These are phyloP conservation scores for Cardamine occulta DNA, from an alignment of 345 rosid genomes.

Conservation along the genomic window DNA sequence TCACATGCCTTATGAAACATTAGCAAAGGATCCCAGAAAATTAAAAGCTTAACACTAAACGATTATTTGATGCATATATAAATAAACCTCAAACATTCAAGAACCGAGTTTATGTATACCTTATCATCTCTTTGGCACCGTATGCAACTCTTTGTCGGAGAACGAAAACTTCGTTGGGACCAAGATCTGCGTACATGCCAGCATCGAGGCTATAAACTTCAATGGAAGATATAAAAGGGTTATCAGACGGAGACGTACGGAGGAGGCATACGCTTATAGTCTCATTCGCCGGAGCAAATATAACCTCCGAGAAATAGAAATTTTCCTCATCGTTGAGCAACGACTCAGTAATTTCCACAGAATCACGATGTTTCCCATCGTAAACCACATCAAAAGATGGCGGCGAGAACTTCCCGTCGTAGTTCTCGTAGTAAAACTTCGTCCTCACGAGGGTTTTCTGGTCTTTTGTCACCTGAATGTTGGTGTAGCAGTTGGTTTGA, in stretches of 20 bases:
- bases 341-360: slow-evolving; percentile 13
- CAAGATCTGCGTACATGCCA: slow-evolving; percentile 36
- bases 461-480: slow-evolving; percentile 28
- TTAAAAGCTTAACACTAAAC: not conserved
- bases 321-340: not conserved
- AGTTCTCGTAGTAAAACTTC: slow-evolving; percentile 31
- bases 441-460: slow-evolving; percentile 32
- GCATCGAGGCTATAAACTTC: slow-evolving; percentile 23
- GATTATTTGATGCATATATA: not conserved
- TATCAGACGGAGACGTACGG: slow-evolving; percentile 24
- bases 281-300: slow-evolving; percentile 30
- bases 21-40: not conserved
- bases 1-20: too few species aligned
- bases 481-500: slow-evolving; percentile 36
- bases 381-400: slow-evolving; percentile 28
- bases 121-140: slow-evolving; percentile 26
- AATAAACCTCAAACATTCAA: not conserved
- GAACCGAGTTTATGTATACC: slow-evolving; percentile 13
- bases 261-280: slow-evolving; percentile 38
- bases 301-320: slow-evolving; percentile 30
- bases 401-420: slow-evolving; percentile 26
- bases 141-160: slow-evolving; percentile 6
- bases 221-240: slow-evolving; percentile 44
- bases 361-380: slow-evolving; percentile 34
- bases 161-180: slow-evolving; percentile 38